Evolutionary conservation across 768 basidiomycete genomes (phyloP).

Genomic region (Boletus tylopilopsis): DNA sequence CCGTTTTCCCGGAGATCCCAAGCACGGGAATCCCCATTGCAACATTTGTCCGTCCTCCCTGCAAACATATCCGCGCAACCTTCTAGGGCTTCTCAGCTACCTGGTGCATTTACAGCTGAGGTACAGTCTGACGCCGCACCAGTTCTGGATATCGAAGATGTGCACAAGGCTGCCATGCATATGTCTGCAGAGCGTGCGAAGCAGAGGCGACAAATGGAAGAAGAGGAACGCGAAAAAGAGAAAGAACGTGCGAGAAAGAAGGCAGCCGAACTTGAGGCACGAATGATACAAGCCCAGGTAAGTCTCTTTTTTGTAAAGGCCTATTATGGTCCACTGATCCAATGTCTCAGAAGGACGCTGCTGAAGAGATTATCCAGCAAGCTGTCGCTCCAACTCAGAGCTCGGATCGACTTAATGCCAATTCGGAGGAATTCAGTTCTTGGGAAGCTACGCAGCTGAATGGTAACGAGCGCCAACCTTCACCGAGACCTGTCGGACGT

Average conservation of each 20-base stretch:
- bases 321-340: conserved; percentile 8
- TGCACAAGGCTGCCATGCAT: conserved; percentile 78
- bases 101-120: conserved; percentile 41
- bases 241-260: conserved; percentile 79
- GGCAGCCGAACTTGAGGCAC: conserved; percentile 71
- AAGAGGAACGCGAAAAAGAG: conserved; percentile 76
- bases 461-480: conserved; percentile 33
- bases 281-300: conserved; percentile 41
- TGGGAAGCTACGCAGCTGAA: conserved; percentile 3
- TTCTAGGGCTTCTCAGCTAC: conserved; percentile 37
- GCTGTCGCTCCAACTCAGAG: conserved; percentile 33
- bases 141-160: conserved; percentile 54
- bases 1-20: conserved; percentile 33
- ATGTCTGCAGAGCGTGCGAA: conserved; percentile 80
- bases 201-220: conserved; percentile 75
- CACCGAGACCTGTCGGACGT: conserved; percentile 29
- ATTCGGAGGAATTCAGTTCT: conserved; percentile 3
- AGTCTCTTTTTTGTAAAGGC: conserved; percentile 6
- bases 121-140: conserved; percentile 23
- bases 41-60: conserved; percentile 29
- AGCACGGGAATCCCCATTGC: conserved; percentile 42
- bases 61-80: conserved; percentile 4
- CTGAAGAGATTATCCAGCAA: conserved; percentile 44
- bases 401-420: conserved; percentile 1
- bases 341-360: conserved; percentile 34